Evolutionary conservation across 2,329 filamentous ascomycete genomes (phyloP).

Genomic region (Truncatella angustata): DNA sequence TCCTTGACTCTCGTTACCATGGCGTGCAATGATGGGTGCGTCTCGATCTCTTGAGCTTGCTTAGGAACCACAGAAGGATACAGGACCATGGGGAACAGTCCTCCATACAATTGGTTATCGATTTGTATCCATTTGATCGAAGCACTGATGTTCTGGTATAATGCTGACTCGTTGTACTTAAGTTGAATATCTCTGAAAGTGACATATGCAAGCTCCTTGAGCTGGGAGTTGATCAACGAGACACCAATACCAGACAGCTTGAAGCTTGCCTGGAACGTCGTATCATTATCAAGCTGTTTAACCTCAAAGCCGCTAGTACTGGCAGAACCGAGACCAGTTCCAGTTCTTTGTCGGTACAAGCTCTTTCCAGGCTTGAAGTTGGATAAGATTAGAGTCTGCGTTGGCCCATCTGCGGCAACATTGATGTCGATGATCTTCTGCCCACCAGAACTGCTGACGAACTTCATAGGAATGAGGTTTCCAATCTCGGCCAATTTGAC

Average conservation of each 20-base stretch:
- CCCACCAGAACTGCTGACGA: constrained; percentile 64
- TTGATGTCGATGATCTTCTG: constrained; percentile 95
- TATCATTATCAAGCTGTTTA: constrained; percentile 83
- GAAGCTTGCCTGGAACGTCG: constrained; percentile 86
- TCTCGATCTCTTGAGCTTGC: constrained; percentile 92
- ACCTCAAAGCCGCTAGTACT: constrained; percentile 79
- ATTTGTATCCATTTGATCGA: constrained; percentile 99
- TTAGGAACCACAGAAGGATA: constrained; percentile 98
- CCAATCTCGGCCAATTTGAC: constrained; percentile 96
- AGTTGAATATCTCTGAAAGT: constrained; percentile 90
- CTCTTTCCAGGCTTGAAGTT: constrained; percentile 94
- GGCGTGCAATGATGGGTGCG: constrained; percentile 89
- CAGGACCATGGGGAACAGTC: constrained; percentile 94
- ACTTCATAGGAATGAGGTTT: constrained; percentile 91
- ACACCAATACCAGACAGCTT: constrained; percentile 88
- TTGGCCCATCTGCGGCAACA: constrained; percentile 91
- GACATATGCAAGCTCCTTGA: constrained; percentile 89
- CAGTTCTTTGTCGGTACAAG: constrained; percentile 66
- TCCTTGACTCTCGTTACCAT: constrained; percentile 96
- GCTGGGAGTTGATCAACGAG: constrained; percentile 87
- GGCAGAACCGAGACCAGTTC: constrained; percentile 50
- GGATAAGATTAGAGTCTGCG: constrained; percentile 88
- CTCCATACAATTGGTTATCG: constrained; percentile 97
- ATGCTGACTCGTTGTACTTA: constrained; percentile 86
- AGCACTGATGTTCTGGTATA: constrained; percentile 88